Percentiles rank a stretch among this genome's conserved stretches.
Conservation (phyloP, 2,329 filamentous ascomycete genomes). For the Cladorrhinum sp. region DNA sequence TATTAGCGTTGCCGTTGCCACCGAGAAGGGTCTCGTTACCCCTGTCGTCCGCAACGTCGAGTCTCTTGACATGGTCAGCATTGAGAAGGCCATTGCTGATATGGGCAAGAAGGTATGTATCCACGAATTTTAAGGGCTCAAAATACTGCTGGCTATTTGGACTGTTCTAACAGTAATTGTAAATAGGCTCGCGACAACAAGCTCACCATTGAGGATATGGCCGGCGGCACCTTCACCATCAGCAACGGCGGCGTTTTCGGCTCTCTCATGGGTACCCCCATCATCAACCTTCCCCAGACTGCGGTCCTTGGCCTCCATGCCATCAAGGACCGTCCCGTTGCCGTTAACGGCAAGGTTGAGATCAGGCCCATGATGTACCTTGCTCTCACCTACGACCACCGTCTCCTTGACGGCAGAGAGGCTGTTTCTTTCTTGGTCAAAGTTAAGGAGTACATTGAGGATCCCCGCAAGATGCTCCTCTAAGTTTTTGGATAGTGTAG, state of each 20-base stretch:
- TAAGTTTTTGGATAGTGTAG: conserved; percentile 30
- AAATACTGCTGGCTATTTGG: conserved; percentile 2
- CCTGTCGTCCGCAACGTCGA: conserved; percentile 95
- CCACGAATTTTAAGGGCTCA: not conserved
- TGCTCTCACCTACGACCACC: conserved; percentile 95
- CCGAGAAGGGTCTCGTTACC: conserved; percentile 94
- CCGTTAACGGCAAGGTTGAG: conserved; percentile 88
- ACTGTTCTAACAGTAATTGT: conserved; percentile 19
- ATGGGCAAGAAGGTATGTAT: conserved; percentile 83
- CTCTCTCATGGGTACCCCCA: conserved; percentile 94
- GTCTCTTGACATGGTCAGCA: conserved; percentile 78
- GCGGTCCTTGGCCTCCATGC: conserved; percentile 90
- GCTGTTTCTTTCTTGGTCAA: conserved; percentile 95
- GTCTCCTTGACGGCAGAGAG: conserved; percentile 89
- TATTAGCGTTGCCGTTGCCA: conserved; percentile 94
- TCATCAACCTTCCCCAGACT: conserved; percentile 95
- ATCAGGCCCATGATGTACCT: conserved; percentile 99
- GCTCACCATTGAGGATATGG: conserved; percentile 98
- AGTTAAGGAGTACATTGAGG: conserved; percentile 97
- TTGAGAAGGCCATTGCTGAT: conserved; percentile 89
- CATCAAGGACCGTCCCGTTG: conserved; percentile 91
- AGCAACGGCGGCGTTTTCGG: conserved; percentile 97
- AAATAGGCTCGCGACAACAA: conserved; percentile 85
- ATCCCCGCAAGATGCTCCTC: conserved; percentile 87
- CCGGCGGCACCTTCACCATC: conserved; percentile 96